Base-by-base conservation (phyloP, 345 rosid genomes). In the Clausena lansium region DNA sequence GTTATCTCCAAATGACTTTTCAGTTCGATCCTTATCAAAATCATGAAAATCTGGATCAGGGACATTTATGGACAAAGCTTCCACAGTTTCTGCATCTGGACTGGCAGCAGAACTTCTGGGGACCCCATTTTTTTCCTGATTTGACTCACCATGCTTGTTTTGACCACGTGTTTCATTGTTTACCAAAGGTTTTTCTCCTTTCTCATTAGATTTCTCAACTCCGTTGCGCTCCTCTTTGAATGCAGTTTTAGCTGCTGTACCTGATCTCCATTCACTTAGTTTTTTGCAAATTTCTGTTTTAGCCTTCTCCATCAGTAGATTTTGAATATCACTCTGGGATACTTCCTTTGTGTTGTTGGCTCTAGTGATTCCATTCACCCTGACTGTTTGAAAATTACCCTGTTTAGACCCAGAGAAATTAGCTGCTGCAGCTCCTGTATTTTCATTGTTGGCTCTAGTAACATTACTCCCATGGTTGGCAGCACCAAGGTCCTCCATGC, bases 1-100 rank as follows among this genome's bases (percentile, higher is more conserved):
- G 75, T 82, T 81, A 20, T 84, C 88, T 9, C 63, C 82, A 67
- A 92, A 89, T 9, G 89, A 87, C 54, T 71, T 85, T 77, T 90
- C 94, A 17, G 83, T 79, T 78, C 94, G 81, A 54, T 88, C 91
- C 83, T 82, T 85, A 81, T 92, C 88, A 80, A 92, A 90, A 83
- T 92, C 87, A 66, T 90, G 82, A 80, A 91, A 88, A 77, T 91
- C 94, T 27, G 97, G 80, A 77, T 88, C 89, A 36, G 90, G 90
- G 55, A 92, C 97, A 70, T 78, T 82, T 59, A 89, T 75, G 35
- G 81, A 80, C 85, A 88, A 39, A 55, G 71, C 73, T 81, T 86
- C 85, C 81, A 85, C 41, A 55, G 86, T 47, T 76, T 76, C 81
- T 32, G 72, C 71, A 73, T 67, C 81, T 68, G 73, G 77, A 30